These are phyloP conservation scores for Wallacemonas sp. DNA, from an alignment of 208 protist species.

Conservation along the genomic window DNA sequence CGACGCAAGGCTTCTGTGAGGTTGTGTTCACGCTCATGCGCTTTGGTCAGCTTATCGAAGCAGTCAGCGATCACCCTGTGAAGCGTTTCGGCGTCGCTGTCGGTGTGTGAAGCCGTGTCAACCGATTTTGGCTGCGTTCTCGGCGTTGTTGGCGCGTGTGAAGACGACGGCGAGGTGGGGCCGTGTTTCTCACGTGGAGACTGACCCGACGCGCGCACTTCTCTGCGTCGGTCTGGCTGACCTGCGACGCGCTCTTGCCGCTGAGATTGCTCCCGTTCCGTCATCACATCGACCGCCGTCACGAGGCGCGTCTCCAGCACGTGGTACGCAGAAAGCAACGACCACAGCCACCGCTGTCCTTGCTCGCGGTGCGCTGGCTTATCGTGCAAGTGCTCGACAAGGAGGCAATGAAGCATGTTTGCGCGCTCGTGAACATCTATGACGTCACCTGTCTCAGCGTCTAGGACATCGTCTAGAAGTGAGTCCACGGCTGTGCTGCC, in stretches of 20 bases:
- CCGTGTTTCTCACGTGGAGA: too few relatives aligned
- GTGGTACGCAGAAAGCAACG: constrained; percentile 62
- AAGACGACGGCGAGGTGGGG: too few relatives aligned
- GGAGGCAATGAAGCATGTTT: constrained; percentile 58
- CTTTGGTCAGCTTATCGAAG: constrained; percentile 28
- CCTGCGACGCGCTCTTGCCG: background rate
- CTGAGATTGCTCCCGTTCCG: constrained; percentile 8
- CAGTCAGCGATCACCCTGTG: constrained; percentile 11
- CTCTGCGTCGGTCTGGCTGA: background rate
- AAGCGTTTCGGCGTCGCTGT: background rate
- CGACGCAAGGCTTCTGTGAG: constrained; percentile 23
- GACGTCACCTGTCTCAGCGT: constrained; percentile 47
- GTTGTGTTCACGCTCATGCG: constrained; percentile 47
- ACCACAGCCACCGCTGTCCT: constrained; percentile 74
- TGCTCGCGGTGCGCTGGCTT: constrained; percentile 32
- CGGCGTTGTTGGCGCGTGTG: too few relatives aligned
- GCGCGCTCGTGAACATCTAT: constrained; percentile 54
- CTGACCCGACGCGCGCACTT: too few relatives aligned
- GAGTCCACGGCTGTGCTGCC: too few relatives aligned
- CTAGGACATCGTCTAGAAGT: constrained; percentile 47
- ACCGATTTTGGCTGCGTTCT: too few relatives aligned
- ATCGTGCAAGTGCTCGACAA: constrained; percentile 55
- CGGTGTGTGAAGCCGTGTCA: background rate
- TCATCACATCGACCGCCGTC: constrained; percentile 48
- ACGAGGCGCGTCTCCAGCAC: constrained; percentile 65